Evolutionary conservation across 2,329 filamentous ascomycete species (phyloP), one percentile per base, ranked within the genome.

Genomic region (Talaromyces marneffei): DNA sequence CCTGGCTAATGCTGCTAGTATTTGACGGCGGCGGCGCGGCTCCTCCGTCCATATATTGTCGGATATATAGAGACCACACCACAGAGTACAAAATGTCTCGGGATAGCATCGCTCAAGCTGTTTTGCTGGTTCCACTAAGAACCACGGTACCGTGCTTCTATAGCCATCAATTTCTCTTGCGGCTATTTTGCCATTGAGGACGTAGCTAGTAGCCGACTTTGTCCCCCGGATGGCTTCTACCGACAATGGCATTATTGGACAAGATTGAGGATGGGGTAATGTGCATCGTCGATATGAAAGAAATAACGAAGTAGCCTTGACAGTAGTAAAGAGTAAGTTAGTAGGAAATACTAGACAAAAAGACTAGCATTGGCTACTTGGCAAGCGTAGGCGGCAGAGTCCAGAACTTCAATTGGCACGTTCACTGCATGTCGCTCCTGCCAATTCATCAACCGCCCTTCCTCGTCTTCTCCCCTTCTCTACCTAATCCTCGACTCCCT

Each of bases 391-490:
- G 31, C 29, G 42, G 56, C 56, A 58, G 39, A 57, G 55, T 57
- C 55, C 55, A 57, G 55, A 57, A 46, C 55, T 33, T 57, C 55
- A 46, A 57, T 46, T 46, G 40, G 55, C 55, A 57, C 55, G 55
- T 57, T 57, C 44, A 44, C 40, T 23, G 44, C 39, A 42, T 18
- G 0, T 42, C 37, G 37, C 39, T 50, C 27, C 57, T 59, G 57
- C 57, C 57, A 59, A 59, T 52, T 59, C 57, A 59, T 53, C 48
- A 29, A 46, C 39, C 59, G 37, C 52, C 53, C 50, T 50, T 37
- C 42, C 12, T 44, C 25, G 23, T 44, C 37, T 31, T 46, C n/a
- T 39, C 29, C 39, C n/a, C n/a, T n/a, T n/a, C 23, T 39, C 37
- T 10, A 27, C 18, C 31, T 46, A 14, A 27, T 20, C 40, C 16